phyloP scores from a whole-genome alignment of 2,329 filamentous ascomycete species.

The Pseudogymnoascus sp. region DNA sequence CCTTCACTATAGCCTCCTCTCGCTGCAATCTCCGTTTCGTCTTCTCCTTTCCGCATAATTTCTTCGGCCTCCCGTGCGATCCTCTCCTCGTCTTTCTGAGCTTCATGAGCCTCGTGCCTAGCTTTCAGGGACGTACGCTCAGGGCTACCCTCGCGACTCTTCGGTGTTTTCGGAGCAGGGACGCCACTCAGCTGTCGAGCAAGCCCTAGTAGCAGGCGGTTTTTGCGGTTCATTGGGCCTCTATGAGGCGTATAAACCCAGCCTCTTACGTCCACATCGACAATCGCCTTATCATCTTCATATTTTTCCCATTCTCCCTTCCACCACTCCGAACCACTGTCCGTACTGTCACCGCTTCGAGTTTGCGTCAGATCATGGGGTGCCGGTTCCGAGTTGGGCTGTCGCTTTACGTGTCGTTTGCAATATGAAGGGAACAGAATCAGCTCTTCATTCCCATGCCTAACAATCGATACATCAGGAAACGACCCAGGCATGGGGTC shows the following conservation, averaged over 20 bases:
- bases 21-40: slow-evolving; percentile 63
- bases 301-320: slow-evolving; percentile 69
- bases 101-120: slow-evolving; percentile 40
- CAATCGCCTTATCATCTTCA: slow-evolving; percentile 76
- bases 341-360: slow-evolving; percentile 37
- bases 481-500: slow-evolving; percentile 66
- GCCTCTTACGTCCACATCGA: slow-evolving; percentile 90
- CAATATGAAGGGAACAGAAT: slow-evolving; percentile 93
- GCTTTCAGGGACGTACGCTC: slow-evolving; percentile 23
- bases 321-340: slow-evolving; percentile 67
- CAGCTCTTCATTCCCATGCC: slow-evolving; percentile 82
- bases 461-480: slow-evolving; percentile 74
- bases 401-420: slow-evolving; percentile 38
- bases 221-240: slow-evolving; percentile 79
- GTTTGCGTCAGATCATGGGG: slow-evolving; percentile 20
- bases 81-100: slow-evolving; percentile 51
- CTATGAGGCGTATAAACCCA: slow-evolving; percentile 88
- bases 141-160: slow-evolving; percentile 25
- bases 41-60: slow-evolving; percentile 66
- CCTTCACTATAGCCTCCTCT: slow-evolving; percentile 69
- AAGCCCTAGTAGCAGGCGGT: slow-evolving; percentile 78
- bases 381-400: slow-evolving; percentile 28
- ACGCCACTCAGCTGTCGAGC: slow-evolving; percentile 85
- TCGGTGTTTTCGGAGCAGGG: slow-evolving; percentile 50
- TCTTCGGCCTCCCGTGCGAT: slow-evolving; percentile 70